phyloP scores from a whole-genome alignment of 371 early-diverging fungal species.

The Phascolomyces articulosus region DNA sequence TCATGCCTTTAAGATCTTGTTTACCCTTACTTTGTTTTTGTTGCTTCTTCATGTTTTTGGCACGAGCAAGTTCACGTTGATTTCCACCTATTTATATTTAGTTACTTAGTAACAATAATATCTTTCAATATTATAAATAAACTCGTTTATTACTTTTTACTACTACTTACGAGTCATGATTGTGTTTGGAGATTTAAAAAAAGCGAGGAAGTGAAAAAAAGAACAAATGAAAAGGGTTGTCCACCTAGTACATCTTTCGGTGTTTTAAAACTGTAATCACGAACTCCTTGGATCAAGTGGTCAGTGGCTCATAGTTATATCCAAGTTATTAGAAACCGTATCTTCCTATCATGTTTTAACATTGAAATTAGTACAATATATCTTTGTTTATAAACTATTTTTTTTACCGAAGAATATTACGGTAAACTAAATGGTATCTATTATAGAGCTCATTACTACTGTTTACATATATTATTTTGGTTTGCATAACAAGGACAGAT shows the following conservation, averaged over 20 bases:
- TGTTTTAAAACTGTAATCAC: too few relatives aligned
- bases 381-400: too few relatives aligned
- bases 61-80: conserved; percentile 62
- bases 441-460: too few relatives aligned
- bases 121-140: background rate
- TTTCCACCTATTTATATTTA: conserved; percentile 46
- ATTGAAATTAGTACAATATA: too few relatives aligned
- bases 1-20: conserved; percentile 34
- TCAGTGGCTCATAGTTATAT: too few relatives aligned
- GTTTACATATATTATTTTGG: too few relatives aligned
- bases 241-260: background rate
- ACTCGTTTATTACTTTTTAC: background rate
- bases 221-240: background rate
- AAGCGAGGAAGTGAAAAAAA: background rate
- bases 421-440: too few relatives aligned
- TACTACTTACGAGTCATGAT: background rate
- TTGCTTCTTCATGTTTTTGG: conserved; percentile 57
- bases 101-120: background rate
- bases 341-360: too few relatives aligned
- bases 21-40: conserved; percentile 45
- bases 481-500: too few relatives aligned
- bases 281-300: too few relatives aligned
- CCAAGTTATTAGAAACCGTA: too few relatives aligned
- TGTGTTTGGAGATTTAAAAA: background rate
- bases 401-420: too few relatives aligned